Percentiles rank a stretch among this genome's conserved stretches.
These are phyloP conservation scores for Phytopythium vexans DNA, from an alignment of 352 stramenopile species.

Conservation along the genomic window DNA sequence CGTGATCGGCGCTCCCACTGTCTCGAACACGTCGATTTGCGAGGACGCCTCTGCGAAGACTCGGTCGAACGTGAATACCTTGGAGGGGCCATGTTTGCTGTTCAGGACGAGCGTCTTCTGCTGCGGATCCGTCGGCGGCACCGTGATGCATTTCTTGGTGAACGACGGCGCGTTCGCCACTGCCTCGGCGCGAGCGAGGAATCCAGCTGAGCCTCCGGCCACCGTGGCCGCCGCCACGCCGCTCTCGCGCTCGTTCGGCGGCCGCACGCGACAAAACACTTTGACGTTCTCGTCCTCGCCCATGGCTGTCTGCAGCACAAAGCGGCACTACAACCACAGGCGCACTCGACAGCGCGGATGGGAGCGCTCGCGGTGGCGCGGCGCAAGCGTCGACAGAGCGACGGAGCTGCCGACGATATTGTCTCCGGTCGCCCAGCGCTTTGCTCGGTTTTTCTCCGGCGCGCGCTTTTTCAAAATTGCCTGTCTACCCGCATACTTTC, in stretches of 20 bases:
- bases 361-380: too few relatives aligned
- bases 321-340: too few relatives aligned
- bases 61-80: constrained; percentile 90
- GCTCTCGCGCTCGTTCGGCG: constrained; percentile 73
- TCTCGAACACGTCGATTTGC: constrained; percentile 91
- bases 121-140: constrained; percentile 33
- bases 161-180: constrained; percentile 16
- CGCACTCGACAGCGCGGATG: too few relatives aligned
- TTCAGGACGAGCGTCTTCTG: constrained; percentile 66
- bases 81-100: constrained; percentile 38
- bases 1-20: constrained; percentile 82
- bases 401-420: too few relatives aligned
- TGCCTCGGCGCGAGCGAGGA: constrained; percentile 14
- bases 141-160: constrained; percentile 62
- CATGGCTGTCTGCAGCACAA: constrained; percentile 2
- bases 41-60: constrained; percentile 87
- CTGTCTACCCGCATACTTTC: too few relatives aligned
- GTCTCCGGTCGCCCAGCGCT: too few relatives aligned
- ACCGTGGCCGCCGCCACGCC: constrained; percentile 11
- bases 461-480: too few relatives aligned
- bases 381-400: too few relatives aligned
- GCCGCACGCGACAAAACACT: constrained; percentile 85
- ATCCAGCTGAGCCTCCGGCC: constrained; percentile 10
- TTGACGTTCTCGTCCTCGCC: constrained; percentile 69
- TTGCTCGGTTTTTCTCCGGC: too few relatives aligned